Base-by-base conservation (phyloP, 768 basidiomycete species). In the Lentinula lateritia region DNA sequence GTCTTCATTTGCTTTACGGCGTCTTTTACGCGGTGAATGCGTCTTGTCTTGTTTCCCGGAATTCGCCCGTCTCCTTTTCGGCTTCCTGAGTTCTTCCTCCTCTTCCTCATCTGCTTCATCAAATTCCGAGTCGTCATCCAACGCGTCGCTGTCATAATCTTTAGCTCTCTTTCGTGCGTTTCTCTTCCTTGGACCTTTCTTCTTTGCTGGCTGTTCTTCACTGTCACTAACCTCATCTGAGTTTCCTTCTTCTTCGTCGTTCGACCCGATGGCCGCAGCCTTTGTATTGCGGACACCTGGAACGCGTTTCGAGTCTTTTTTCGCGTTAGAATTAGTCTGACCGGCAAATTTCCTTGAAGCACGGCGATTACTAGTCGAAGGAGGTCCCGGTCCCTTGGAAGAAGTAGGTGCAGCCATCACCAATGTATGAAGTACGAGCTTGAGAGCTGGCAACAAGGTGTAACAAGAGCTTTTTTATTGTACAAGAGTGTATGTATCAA, bases 111-210 rank as follows among this genome's bases (percentile, higher is more conserved):
- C 55, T 28, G 38, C 42, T 38, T 41, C 55, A 34, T 43, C 38
- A 10, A 2, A 32, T 13, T 64, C 65, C 16, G 60, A 62, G 54
- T 74, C 68, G 43, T 75, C 76, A 62, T 83, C 82, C 46, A 83
- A 69, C 46, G 75, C 77, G 62, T 82, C 80, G 59, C 80, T 82
- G 62, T 80, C 71, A 60, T 75, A 75, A 9, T 28, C 55, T 45
- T 45, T 18, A 42, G 12, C 15, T 42, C 23, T 56, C 12, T 41
- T 41, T 42, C 41, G 38, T 35, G 34, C 41, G 12, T 12, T 36
- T 38, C 18, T 16, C 18, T 23, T 56, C 41, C 5, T 15, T 20
- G 13, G 5, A 9, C 18, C 0, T 23, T 23, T 41, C 41, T 23
- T 23, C 41, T 10, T 56, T 23, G 41, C 32, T 15, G n/a, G 13